These are phyloP conservation scores for Cladorrhinum samala DNA, from an alignment of 495 filamentous ascomycete genomes.

Conservation along the genomic window DNA sequence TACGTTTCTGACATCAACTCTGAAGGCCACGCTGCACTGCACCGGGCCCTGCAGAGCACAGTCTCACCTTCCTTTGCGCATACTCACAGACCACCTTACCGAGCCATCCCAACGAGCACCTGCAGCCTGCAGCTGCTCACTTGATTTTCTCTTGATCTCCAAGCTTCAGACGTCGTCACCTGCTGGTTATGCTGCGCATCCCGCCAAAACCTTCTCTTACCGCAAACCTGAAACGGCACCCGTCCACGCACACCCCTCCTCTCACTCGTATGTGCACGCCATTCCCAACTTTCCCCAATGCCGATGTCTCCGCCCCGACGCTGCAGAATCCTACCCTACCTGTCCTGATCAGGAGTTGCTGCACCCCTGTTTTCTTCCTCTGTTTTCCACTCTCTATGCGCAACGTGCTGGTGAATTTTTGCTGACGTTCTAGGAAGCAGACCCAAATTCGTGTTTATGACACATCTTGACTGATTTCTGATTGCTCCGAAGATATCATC, in stretches of 20 bases:
- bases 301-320: constrained; percentile 7
- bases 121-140: constrained; percentile 17
- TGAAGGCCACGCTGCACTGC: background rate
- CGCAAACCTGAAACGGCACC: constrained; percentile 32
- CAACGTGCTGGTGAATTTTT: background rate
- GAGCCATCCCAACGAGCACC: no score
- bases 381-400: no score
- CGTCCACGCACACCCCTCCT: constrained; percentile 12
- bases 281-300: constrained; percentile 6
- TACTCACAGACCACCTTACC: no score
- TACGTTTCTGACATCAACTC: background rate
- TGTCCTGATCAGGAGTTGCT: background rate
- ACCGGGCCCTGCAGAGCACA: no score
- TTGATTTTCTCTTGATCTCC: constrained; percentile 40
- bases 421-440: no score
- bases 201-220: constrained; percentile 16
- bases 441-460: no score
- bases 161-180: constrained; percentile 24
- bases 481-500: no score
- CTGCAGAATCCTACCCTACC: constrained; percentile 5
- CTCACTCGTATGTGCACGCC: constrained; percentile 20
- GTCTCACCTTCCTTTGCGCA: no score
- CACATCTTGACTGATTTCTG: no score
- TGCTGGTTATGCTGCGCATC: constrained; percentile 7
- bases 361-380: constrained; percentile 12